These are phyloP conservation scores for Vigna mungo DNA, from an alignment of 306 rosid genomes.

Conservation along the genomic window DNA sequence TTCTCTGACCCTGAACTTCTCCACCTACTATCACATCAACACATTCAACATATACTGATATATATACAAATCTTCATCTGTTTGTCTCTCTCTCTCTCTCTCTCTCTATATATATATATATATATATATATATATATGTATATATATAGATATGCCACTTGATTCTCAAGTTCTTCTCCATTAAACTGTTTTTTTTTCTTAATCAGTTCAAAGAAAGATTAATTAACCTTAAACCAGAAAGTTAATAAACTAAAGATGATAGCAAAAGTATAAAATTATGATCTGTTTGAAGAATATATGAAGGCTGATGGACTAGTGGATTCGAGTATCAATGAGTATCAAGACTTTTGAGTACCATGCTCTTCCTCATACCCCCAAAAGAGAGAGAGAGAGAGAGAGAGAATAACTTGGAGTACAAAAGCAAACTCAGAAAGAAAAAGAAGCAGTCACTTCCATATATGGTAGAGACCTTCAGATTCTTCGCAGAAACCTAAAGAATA, in stretches of 20 bases:
- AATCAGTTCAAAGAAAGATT: not conserved
- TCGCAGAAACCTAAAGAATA: constrained; percentile 48
- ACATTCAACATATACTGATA: not conserved
- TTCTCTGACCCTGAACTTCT: constrained; percentile 78
- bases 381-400: constrained; percentile 26
- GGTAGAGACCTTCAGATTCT: constrained; percentile 57
- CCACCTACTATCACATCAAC: constrained; percentile 69
- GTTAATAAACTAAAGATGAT: not conserved
- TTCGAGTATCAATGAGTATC: constrained; percentile 54
- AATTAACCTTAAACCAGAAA: constrained; percentile 2
- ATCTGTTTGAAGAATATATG: constrained; percentile 29
- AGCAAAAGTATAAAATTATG: not conserved
- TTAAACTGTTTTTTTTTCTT: not conserved
- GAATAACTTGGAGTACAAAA: constrained; percentile 44
- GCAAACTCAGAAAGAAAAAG: constrained; percentile 39
- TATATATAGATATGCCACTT: not conserved
- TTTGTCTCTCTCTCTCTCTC: no score
- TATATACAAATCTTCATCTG: not conserved
- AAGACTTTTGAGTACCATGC: constrained; percentile 51
- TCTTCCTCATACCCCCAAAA: constrained; percentile 29
- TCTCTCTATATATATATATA: no score
- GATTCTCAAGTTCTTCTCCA: not conserved
- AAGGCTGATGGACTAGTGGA: constrained; percentile 46
- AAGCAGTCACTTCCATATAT: constrained; percentile 51
- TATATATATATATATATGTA: no score